Conservation (phyloP, 2,329 filamentous ascomycete genomes). For the Neurospora sp. region DNA sequence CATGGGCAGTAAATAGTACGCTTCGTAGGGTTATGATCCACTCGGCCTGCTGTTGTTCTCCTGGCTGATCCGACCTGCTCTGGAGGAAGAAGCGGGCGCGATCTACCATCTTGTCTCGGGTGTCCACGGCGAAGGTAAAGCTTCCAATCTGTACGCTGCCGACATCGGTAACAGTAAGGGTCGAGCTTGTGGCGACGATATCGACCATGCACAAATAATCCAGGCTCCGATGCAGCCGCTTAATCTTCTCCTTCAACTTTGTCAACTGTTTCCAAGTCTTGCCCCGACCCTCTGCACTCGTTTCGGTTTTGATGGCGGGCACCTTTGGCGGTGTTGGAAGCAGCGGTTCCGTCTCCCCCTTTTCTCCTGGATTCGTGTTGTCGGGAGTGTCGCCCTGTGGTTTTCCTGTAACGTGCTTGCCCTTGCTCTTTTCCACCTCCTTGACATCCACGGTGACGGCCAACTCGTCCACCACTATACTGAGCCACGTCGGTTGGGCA, state of each 20-base stretch:
- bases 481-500: slow-evolving; percentile 93
- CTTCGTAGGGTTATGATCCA: slow-evolving; percentile 86
- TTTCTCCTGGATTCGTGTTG: slow-evolving; percentile 6
- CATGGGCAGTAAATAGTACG: slow-evolving; percentile 79
- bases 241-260: slow-evolving; percentile 72
- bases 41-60: slow-evolving; percentile 68
- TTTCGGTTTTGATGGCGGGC: slow-evolving; percentile 21
- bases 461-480: slow-evolving; percentile 77
- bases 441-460: slow-evolving; percentile 73
- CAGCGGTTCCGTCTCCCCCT: not conserved
- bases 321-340: slow-evolving; percentile 15
- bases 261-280: slow-evolving; percentile 76
- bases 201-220: slow-evolving; percentile 86
- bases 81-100: slow-evolving; percentile 82
- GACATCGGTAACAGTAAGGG: slow-evolving; percentile 67
- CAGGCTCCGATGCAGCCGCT: slow-evolving; percentile 76
- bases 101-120: slow-evolving; percentile 82
- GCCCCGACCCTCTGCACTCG: slow-evolving; percentile 38
- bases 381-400: slow-evolving; percentile 18
- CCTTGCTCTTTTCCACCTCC: slow-evolving; percentile 46
- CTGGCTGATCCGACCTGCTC: slow-evolving; percentile 51
- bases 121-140: slow-evolving; percentile 81
- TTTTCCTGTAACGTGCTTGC: slow-evolving; percentile 1
- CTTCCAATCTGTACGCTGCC: slow-evolving; percentile 78
- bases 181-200: slow-evolving; percentile 72